A percentile compares a stretch with the other conserved stretches of the same genome.
Evolutionary conservation across 768 basidiomycete species (phyloP).

Genomic region (Phlebiopsis gigantea): DNA sequence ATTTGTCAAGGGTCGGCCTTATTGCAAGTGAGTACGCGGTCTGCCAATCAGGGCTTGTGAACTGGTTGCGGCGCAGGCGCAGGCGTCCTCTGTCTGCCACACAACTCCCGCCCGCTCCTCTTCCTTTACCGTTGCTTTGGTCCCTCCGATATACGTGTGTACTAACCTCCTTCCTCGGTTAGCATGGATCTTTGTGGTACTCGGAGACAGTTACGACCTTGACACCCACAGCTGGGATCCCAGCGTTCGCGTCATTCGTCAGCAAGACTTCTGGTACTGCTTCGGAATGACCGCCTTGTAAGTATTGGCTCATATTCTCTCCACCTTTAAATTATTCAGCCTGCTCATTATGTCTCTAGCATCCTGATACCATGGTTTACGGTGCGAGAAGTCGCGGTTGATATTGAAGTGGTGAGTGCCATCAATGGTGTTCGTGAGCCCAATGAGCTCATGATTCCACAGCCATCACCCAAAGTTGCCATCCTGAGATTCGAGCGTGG

Average conservation of each 20-base stretch:
- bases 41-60: constrained; percentile 7
- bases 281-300: constrained; percentile 37
- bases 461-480: constrained; percentile 40
- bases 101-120: constrained; percentile 2
- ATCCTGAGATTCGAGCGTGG: constrained; percentile 37
- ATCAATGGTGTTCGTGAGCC: not conserved
- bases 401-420: constrained; percentile 35
- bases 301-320: constrained; percentile 10
- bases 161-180: constrained; percentile 7
- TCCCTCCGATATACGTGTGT: not conserved
- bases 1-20: constrained; percentile 25
- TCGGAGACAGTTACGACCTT: constrained; percentile 34
- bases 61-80: not conserved
- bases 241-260: constrained; percentile 27
- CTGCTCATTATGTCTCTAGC: constrained; percentile 16
- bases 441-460: not conserved
- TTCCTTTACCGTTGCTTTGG: not conserved
- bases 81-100: not conserved
- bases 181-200: constrained; percentile 38
- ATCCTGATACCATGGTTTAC: constrained; percentile 36
- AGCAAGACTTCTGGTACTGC: constrained; percentile 40
- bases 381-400: constrained; percentile 34
- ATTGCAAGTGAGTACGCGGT: constrained; percentile 23
- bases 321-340: not conserved
- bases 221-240: constrained; percentile 31